Evolutionary conservation across 345 rosid species (phyloP).

Genomic region (Corymbia maculata): DNA sequence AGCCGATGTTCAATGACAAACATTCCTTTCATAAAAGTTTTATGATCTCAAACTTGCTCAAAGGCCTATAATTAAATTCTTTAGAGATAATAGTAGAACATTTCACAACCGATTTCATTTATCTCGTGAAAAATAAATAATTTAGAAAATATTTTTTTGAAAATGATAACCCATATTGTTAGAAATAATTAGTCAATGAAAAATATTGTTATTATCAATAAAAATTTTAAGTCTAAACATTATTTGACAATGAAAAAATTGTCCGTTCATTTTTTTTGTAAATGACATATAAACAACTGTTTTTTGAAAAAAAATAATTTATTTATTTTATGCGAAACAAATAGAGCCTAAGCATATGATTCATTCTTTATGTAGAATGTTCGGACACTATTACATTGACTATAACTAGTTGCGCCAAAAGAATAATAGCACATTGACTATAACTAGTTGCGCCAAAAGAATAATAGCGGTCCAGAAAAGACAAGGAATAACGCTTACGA

Average conservation of each 20-base stretch:
- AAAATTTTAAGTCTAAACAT: neutral
- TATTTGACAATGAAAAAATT: too few species aligned
- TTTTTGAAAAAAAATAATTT: fast-evolving
- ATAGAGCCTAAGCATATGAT: neutral
- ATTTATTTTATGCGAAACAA: too few species aligned
- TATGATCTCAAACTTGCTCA: neutral
- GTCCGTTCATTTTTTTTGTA: neutral
- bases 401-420: too few species aligned
- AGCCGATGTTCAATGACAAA: neutral
- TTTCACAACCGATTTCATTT: neutral
- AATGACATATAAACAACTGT: neutral
- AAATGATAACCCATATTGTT: too few species aligned
- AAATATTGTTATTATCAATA: too few species aligned
- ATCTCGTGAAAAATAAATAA: too few species aligned
- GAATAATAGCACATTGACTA: neutral
- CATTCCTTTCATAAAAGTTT: neutral
- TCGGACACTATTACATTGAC: neutral
- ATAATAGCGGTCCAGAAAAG: neutral
- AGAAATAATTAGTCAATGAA: too few species aligned
- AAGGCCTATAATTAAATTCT: neutral
- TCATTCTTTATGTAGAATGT: neutral
- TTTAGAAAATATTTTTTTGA: too few species aligned
- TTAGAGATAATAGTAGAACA: neutral
- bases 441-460: neutral
- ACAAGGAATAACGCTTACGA: neutral